Evolutionary conservation across 2,329 filamentous ascomycete species (phyloP).

Genomic region (Ophiocordyceps camponoti-saundersi): DNA sequence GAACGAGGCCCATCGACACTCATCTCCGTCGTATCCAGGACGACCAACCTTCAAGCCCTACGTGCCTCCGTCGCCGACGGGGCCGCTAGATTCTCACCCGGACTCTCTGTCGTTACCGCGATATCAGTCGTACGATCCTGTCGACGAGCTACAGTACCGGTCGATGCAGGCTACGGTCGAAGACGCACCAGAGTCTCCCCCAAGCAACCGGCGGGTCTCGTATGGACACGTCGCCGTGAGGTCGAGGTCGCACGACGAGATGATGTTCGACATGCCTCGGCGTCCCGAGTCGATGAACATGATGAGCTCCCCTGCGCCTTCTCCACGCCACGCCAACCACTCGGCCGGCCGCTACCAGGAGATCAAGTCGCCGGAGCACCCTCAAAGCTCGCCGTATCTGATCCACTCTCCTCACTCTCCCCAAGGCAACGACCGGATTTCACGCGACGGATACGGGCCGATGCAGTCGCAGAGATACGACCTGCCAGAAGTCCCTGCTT

Average conservation of each 20-base stretch:
- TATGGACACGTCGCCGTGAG: conserved; percentile 9
- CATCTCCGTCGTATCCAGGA: conserved; percentile 31
- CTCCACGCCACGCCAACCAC: conserved; percentile 10
- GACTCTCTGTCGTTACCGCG: conserved; percentile 15
- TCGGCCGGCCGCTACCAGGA: conserved; percentile 6
- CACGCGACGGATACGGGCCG: conserved; percentile 19
- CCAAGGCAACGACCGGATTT: conserved; percentile 13
- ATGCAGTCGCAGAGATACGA: conserved; percentile 13
- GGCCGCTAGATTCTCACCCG: conserved; percentile 10
- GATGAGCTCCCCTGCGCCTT: conserved; percentile 13
- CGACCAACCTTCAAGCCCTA: conserved; percentile 34
- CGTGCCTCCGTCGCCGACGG: conserved; percentile 23
- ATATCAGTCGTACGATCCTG: conserved; percentile 33
- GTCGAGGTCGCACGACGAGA: conserved; percentile 16
- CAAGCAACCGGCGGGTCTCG: conserved; percentile 9
- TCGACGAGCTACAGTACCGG: conserved; percentile 26
- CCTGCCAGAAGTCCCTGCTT: conserved; percentile 32
- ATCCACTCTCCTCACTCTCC: conserved; percentile 11
- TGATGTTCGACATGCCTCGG: conserved; percentile 19
- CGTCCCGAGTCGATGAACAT: conserved; percentile 29
- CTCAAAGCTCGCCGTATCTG: conserved; percentile 15
- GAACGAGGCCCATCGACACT: conserved; percentile 38
- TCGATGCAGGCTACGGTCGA: conserved; percentile 47
- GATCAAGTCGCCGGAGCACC: conserved; percentile 12
- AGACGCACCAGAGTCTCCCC: conserved; percentile 40